Evolutionary conservation across 2,329 filamentous ascomycete species (phyloP), one percentile per base, ranked within the genome.

Genomic region (Ophiocordyceps camponoti-floridani): DNA sequence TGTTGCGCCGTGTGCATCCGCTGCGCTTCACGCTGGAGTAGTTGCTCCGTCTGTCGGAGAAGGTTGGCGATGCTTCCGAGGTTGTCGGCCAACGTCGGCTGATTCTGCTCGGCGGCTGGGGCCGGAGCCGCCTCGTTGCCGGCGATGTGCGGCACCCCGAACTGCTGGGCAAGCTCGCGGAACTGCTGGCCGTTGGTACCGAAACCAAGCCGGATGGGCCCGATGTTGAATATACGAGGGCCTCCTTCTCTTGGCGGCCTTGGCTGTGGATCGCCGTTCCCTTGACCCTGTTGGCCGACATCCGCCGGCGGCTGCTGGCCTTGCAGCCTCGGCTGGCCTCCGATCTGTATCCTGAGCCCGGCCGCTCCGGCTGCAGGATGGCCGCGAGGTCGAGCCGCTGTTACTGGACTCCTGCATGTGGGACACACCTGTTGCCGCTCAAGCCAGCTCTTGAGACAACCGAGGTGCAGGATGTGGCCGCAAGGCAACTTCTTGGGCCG

Each of bases 361-460:
- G 52, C 54, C 14, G 49, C 55, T 43, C 54, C 54, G 23, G 55
- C 54, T 47, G 56, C 53, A 0, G 45, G 50, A 4, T 51, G n/a
- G 8, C 35, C 50, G 12, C 55, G 56, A n/a, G 48, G 49, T 33
- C 57, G 57, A 37, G 56, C 57, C 2, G 51, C 52, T 8, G 57
- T 57, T 14, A 94, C 91, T 14, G 89, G 80, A 43, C 84, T 76
- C 53, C 91, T 78, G 59, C 91, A 98, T 2, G 87, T 98, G 7
- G 91, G 91, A 58, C 91, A 98, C 31, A 94, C 88, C 64, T 98
- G 91, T 61, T 98, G 91, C 50, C 91, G 74, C 66, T 98, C 91
- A 27, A 98, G 72, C 91, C 91, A 98, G 60, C 88, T 94, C 62
- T 91, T 86, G 47, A 98, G 74, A 60, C 91, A 98, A 42, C 87